Conservation (phyloP, 78 protist species). For the Dictyostelium firmibasis region DNA sequence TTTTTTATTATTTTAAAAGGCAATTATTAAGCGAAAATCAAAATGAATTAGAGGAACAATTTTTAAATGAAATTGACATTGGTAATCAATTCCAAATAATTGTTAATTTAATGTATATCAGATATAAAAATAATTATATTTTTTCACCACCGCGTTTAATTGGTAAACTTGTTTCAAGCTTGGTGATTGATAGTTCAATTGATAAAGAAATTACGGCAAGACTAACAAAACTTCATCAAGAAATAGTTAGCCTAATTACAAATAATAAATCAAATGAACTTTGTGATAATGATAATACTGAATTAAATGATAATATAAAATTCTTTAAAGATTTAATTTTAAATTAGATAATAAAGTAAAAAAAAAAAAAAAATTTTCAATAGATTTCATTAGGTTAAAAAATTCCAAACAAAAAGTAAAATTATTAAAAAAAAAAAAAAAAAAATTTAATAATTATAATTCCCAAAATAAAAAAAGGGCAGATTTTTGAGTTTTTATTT, state of each 20-base stretch:
- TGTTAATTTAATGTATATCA: conserved; percentile 37
- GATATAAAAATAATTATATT: conserved; percentile 12
- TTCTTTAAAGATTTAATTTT: neutral
- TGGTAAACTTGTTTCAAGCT: neutral
- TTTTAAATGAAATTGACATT: conserved; percentile 16
- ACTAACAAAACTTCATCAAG: conserved; percentile 16
- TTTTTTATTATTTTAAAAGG: neutral
- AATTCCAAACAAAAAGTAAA: no score
- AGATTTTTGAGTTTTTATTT: no score
- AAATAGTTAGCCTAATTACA: conserved; percentile 3
- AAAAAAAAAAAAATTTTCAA: no score
- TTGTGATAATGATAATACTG: neutral
- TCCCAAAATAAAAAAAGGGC: no score
- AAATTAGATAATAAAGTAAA: neutral
- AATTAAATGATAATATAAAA: neutral
- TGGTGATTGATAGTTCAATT: neutral
- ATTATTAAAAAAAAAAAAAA: no score
- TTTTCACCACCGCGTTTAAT: conserved; percentile 41
- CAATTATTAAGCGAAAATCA: neutral
- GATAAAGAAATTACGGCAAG: neutral
- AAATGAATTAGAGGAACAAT: conserved; percentile 19
- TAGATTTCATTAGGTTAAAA: no score
- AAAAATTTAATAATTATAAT: no score
- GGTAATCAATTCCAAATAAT: conserved; percentile 57
- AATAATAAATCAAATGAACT: conserved; percentile 29